These are phyloP conservation scores for Leucogyrophana mollusca DNA, from an alignment of 768 basidiomycete species.

Conservation along the genomic window DNA sequence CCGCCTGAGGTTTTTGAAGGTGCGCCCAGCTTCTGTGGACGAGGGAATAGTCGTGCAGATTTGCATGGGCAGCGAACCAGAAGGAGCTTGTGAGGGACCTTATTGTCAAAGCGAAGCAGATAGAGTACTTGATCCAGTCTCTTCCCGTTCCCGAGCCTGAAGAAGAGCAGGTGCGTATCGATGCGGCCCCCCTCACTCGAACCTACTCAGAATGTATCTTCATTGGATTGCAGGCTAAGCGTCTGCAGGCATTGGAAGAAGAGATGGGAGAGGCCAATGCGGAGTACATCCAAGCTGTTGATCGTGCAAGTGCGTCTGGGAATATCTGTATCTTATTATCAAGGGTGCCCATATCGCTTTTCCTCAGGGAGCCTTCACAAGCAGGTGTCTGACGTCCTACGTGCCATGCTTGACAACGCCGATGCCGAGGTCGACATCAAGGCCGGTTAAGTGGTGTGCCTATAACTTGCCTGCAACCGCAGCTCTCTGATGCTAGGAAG, in stretches of 20 bases:
- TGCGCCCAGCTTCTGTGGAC: slow-evolving; percentile 20
- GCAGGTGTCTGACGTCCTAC: slow-evolving; percentile 59
- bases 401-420: slow-evolving; percentile 54
- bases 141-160: slow-evolving; percentile 79
- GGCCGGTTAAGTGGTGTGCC: no score
- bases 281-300: slow-evolving; percentile 72
- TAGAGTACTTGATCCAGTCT: slow-evolving; percentile 80
- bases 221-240: slow-evolving; percentile 49
- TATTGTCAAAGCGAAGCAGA: slow-evolving; percentile 84
- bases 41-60: background rate
- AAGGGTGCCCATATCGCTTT: background rate
- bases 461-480: no score
- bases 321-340: background rate
- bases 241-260: slow-evolving; percentile 65
- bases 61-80: slow-evolving; percentile 59
- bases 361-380: slow-evolving; percentile 54
- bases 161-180: slow-evolving; percentile 59
- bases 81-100: slow-evolving; percentile 83
- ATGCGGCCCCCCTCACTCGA: background rate
- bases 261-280: slow-evolving; percentile 73
- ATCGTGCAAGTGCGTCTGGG: slow-evolving; percentile 70
- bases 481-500: no score
- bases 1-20: slow-evolving; percentile 75
- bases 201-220: background rate
- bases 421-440: slow-evolving; percentile 32